Conservation (phyloP, 2,329 filamentous ascomycete species). For the Hortaea werneckii region DNA sequence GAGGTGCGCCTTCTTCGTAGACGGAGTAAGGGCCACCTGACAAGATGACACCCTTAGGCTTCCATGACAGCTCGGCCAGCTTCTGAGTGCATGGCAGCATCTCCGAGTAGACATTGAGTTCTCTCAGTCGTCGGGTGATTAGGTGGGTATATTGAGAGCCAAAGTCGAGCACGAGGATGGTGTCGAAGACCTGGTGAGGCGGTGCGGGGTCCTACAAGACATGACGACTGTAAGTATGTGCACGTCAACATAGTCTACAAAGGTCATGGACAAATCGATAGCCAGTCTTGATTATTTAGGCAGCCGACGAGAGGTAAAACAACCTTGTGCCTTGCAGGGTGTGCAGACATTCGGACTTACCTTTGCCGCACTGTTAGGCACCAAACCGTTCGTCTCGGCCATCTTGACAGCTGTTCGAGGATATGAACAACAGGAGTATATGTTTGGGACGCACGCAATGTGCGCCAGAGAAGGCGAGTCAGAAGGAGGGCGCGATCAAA, state of each 20-base stretch:
- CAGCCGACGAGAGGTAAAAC: no score
- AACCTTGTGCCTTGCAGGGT: no score
- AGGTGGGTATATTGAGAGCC: conserved; percentile 65
- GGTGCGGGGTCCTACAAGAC: conserved; percentile 25
- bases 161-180: conserved; percentile 63
- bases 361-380: conserved; percentile 26
- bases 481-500: no score
- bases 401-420: conserved; percentile 7
- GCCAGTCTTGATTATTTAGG: no score
- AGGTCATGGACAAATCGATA: no score
- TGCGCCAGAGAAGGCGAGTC: not conserved
- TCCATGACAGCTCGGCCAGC: conserved; percentile 63
- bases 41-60: conserved; percentile 74
- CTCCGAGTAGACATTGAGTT: conserved; percentile 75
- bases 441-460: not conserved
- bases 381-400: conserved; percentile 17
- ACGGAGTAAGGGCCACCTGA: conserved; percentile 68
- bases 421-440: no score
- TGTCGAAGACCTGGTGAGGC: conserved; percentile 48
- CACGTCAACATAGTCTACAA: not conserved
- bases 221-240: not conserved
- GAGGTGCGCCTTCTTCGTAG: conserved; percentile 66
- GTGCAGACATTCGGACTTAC: not conserved
- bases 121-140: conserved; percentile 63
- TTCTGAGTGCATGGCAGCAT: conserved; percentile 83